Conservation (phyloP, 73 alveolate species). For the Paraurostyla sp. region DNA sequence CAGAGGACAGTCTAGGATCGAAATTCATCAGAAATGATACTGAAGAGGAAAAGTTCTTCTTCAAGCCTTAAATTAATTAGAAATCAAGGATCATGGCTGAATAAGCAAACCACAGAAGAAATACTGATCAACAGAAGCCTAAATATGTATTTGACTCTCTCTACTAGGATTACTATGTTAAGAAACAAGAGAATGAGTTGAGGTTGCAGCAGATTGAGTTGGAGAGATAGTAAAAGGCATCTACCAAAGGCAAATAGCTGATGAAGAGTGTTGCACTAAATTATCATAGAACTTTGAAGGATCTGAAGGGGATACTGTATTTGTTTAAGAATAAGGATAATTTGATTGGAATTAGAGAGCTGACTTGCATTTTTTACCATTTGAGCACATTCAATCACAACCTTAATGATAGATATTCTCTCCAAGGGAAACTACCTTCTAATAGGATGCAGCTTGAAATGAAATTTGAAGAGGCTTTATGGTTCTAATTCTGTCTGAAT, state of each 20-base stretch:
- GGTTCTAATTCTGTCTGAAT: slow-evolving; percentile 1
- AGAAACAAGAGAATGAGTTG: background rate
- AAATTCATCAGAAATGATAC: background rate
- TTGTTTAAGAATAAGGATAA: background rate
- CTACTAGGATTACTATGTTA: background rate
- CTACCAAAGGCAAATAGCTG: background rate
- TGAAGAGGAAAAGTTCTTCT: background rate
- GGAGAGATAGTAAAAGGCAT: background rate
- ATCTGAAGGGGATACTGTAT: background rate
- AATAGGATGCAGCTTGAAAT: slow-evolving; percentile 17
- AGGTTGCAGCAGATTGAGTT: background rate
- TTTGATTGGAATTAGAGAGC: background rate
- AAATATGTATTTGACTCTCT: slow-evolving; percentile 10
- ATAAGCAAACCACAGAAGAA: background rate
- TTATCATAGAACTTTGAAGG: slow-evolving; percentile 11
- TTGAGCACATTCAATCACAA: slow-evolving; percentile 35
- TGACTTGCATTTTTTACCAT: background rate
- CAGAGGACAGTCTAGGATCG: background rate
- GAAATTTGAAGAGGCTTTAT: slow-evolving; percentile 23
- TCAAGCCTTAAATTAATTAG: background rate
- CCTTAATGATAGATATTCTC: background rate
- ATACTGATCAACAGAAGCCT: background rate
- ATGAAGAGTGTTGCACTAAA: background rate
- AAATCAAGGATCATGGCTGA: background rate
- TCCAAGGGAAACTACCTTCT: background rate